Evolutionary conservation across 1,139 yeast genomes (phyloP).

Genomic region (Blastobotrys elegans): DNA sequence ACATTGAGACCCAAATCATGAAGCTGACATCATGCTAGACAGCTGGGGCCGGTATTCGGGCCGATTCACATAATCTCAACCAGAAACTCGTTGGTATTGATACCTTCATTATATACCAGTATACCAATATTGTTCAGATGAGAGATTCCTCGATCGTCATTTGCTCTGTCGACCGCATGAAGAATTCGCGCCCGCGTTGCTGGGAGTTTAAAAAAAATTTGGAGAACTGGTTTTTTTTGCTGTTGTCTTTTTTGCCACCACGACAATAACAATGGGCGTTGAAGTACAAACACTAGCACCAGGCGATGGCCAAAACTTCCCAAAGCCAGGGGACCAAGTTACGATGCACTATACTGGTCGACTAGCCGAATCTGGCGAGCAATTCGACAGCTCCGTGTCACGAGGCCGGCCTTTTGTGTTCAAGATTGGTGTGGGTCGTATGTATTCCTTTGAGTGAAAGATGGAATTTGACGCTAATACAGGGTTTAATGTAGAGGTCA

Average conservation of each 20-base stretch:
- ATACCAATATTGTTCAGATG: no score
- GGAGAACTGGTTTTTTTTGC: not conserved
- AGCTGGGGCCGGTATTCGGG: no score
- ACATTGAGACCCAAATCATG: no score
- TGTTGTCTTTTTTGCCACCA: not conserved
- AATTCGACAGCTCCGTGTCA: conserved; percentile 91
- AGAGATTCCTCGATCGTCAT: no score
- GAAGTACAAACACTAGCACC: conserved; percentile 35
- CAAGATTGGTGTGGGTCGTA: conserved; percentile 81
- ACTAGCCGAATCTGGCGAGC: conserved; percentile 77
- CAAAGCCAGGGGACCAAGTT: conserved; percentile 78
- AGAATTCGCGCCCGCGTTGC: not conserved
- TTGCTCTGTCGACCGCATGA: no score
- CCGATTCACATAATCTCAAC: no score
- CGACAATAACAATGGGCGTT: conserved; percentile 36
- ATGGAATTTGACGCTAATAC: not conserved
- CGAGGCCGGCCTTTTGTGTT: conserved; percentile 94
- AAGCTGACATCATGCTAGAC: no score
- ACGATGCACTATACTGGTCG: conserved; percentile 92
- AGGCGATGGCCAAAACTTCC: conserved; percentile 83
- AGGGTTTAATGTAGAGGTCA: conserved; percentile 52
- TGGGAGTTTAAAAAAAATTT: not conserved
- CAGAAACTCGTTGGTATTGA: no score
- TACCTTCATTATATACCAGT: no score
- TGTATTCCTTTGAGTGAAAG: not conserved